These are phyloP conservation scores for Penicillium digitatum DNA, from an alignment of 2,329 filamentous ascomycete genomes.

Conservation along the genomic window DNA sequence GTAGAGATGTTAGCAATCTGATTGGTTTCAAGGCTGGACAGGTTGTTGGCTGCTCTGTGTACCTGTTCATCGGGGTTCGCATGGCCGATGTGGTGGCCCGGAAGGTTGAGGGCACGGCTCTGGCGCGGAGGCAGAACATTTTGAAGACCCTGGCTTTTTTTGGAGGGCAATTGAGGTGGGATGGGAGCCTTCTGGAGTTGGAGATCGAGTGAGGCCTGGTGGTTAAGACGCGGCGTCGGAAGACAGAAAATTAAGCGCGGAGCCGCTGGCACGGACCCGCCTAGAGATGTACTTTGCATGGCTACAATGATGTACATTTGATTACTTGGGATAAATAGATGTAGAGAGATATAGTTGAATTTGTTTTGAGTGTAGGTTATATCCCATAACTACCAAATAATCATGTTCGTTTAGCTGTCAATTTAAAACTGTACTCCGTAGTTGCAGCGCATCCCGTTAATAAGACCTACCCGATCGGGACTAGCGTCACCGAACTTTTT, in stretches of 20 bases:
- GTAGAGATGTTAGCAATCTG: slow-evolving; percentile 7
- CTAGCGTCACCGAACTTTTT: slow-evolving; percentile 25
- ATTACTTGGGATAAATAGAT: not conserved
- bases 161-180: not conserved
- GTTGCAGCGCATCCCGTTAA: not conserved
- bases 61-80: slow-evolving; percentile 23
- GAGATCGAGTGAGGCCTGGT: slow-evolving; percentile 10
- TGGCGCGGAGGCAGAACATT: slow-evolving; percentile 37
- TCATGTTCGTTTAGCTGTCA: not conserved
- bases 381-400: not conserved
- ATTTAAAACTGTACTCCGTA: not conserved
- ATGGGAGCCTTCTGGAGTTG: not conserved
- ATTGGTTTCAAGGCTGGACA: not conserved
- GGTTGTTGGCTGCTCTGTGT: slow-evolving; percentile 8
- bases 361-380: not conserved
- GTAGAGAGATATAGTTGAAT: not conserved
- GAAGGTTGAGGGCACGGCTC: slow-evolving; percentile 30
- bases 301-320: not conserved
- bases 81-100: slow-evolving; percentile 24
- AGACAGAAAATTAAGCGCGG: slow-evolving; percentile 34
- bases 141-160: slow-evolving; percentile 5
- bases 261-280: slow-evolving; percentile 32
- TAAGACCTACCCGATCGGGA: slow-evolving; percentile 18
- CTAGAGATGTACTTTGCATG: slow-evolving; percentile 5
- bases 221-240: slow-evolving; percentile 18